A percentile compares a stretch with the other conserved stretches of the same genome.
Conservation (phyloP, 2,329 filamentous ascomycete genomes). For the Bipolaris zeicola region DNA sequence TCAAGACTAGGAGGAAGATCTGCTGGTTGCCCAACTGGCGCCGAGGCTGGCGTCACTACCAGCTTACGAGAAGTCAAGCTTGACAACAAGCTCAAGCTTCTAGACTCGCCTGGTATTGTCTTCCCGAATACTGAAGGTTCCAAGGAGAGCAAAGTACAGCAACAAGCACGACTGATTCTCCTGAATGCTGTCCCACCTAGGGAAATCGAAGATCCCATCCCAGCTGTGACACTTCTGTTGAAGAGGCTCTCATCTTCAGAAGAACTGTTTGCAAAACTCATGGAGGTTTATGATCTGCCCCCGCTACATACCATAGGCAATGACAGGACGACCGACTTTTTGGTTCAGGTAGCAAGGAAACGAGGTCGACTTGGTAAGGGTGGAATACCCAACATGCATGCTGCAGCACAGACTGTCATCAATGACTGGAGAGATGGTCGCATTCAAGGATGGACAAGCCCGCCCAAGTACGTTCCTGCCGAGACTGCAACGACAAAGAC, state of each 20-base stretch:
- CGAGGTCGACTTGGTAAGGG: constrained; percentile 86
- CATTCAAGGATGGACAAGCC: constrained; percentile 88
- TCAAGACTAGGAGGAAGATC: constrained; percentile 73
- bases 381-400: constrained; percentile 84
- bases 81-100: constrained; percentile 89
- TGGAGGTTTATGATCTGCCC: constrained; percentile 82
- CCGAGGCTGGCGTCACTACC: constrained; percentile 91
- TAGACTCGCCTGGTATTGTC: constrained; percentile 93
- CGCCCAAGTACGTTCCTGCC: constrained; percentile 70
- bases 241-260: constrained; percentile 75
- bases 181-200: constrained; percentile 92
- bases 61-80: constrained; percentile 88
- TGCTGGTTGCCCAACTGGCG: constrained; percentile 81
- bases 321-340: constrained; percentile 85
- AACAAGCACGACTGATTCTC: constrained; percentile 80
- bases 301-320: constrained; percentile 71
- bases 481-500: constrained; percentile 47
- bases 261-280: constrained; percentile 77
- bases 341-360: constrained; percentile 94
- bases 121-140: constrained; percentile 71
- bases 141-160: constrained; percentile 65
- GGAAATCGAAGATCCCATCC: constrained; percentile 90
- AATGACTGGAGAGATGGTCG: constrained; percentile 97
- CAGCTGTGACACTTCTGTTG: constrained; percentile 83
- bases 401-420: constrained; percentile 89